Evolutionary conservation across 1,139 yeast species (phyloP), one percentile per base, ranked within the genome.

Genomic region (Saccharomyces pastorianus): DNA sequence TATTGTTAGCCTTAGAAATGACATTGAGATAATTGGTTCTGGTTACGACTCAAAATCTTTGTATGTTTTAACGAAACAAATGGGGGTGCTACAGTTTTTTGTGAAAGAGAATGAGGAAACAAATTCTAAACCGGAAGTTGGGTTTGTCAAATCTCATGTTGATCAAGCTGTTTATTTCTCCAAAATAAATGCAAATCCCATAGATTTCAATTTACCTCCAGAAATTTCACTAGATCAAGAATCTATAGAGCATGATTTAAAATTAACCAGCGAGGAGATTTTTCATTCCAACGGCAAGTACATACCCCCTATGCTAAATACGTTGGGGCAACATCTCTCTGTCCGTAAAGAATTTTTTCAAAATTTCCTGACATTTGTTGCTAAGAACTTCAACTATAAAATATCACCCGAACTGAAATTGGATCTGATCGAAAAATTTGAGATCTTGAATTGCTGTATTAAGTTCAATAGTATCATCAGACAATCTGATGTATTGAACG

Each of bases 161-260:
- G 95, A 86, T 62, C 97, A 90, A 68, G 96, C 89, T 0, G 80
- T 90, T 0, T 85, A 83, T 62, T 74, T 75, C 53, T 70, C 73
- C 1, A 65, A 66, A 4, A 67, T 64, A 20, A 53, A 54, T 32
- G 64, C 52, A 62, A 81, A 73, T 51, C 86, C 80, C 56, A 65
- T 90, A 28, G 80, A 82, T 47, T 89, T 88, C 67, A 77, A 80
- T 60, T 66, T 79, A 48, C 72, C 78, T 14, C 62, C 70, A 14
- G 75, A 71, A 31, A 62, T 64, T 6, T 65, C 62, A 2, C 61
- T 69, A 52, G 71, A 75, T 11, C 61, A 66, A 1, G 73, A 73
- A 6, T 72, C 72, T 3, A 69, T 84, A 9, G 78, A 78, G 55
- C 61, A 67, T 2, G 88, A 90, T 11, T 69, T 85, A 5, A 58